Evolutionary conservation across 805 yeast species (phyloP), one percentile per base, ranked within the genome.

Genomic region (Hanseniaspora clermontiae): DNA sequence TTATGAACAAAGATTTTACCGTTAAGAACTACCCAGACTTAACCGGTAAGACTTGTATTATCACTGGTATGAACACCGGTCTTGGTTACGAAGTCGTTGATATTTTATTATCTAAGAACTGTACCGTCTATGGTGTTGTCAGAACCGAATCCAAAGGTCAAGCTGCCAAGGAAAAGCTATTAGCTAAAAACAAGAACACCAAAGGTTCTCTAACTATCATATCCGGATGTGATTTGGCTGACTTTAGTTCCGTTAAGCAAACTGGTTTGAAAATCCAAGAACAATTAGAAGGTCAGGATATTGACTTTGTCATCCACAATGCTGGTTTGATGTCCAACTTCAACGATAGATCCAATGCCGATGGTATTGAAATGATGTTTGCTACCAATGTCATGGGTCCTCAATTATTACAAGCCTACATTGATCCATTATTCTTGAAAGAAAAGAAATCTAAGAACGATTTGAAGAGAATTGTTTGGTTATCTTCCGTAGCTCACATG

Each of bases 61-160:
- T 74, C 10, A 72, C 77, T 7, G 76, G 76, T 51, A 67, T 68
- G 27, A 72, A 69, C 49, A 61, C 73, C 9, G 77, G 77, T 47
- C 65, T 74, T 50, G 70, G 70, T n/a, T 62, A 55, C 12, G 57
- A 65, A 9, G 62, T 60, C 61, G 69, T 40, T 59, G 64, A 61
- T 42, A 46, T 63, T 31, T 55, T 67, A 11, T 62, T 68, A 45
- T 65, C 68, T 12, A 71, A 68, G 57, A 65, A 71, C 54, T 70
- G 72, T 62, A 60, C 66, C 31, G 66, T 68, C 17, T 61, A 66
- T 14, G 60, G 62, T 24, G 65, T 71, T 17, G 69, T 69, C 5
- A 68, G 76, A 65, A 68, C 60, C 14, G 65, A 66, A 53, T 61
- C 62, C 10, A 71, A 70, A 53, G 69, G 73, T 17, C 49, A 62